Percentiles rank a stretch among this genome's conserved stretches.
These are phyloP conservation scores for Fusarium avenaceum DNA, from an alignment of 2,329 filamentous ascomycete genomes.

Conservation along the genomic window DNA sequence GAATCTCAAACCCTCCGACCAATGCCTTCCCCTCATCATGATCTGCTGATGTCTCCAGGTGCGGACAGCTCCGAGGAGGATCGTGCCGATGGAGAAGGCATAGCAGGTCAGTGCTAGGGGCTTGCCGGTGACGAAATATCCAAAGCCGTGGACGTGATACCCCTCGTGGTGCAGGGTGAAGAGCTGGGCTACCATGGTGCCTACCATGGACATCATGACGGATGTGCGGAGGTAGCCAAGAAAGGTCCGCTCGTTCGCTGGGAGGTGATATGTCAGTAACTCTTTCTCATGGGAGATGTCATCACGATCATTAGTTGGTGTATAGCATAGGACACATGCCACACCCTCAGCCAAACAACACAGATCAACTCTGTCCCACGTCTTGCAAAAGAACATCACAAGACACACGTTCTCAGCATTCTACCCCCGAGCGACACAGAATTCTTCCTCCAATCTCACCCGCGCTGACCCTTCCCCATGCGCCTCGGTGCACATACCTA, in stretches of 20 bases:
- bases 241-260: constrained; percentile 81
- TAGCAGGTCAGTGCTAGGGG: constrained; percentile 66
- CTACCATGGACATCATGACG: constrained; percentile 75
- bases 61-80: constrained; percentile 51
- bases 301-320: neutral
- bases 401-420: constrained; percentile 1
- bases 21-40: constrained; percentile 51
- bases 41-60: constrained; percentile 52
- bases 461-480: neutral
- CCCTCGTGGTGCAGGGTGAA: constrained; percentile 64
- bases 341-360: neutral
- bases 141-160: constrained; percentile 58
- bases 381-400: constrained; percentile 5
- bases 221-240: constrained; percentile 80
- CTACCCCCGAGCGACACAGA: neutral
- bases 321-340: neutral
- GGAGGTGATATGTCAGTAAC: constrained; percentile 8
- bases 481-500: constrained; percentile 39
- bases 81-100: constrained; percentile 55
- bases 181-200: constrained; percentile 75
- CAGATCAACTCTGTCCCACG: neutral
- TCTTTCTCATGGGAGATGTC: neutral
- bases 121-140: constrained; percentile 71
- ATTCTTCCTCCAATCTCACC: constrained; percentile 35
- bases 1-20: constrained; percentile 51